A percentile compares a stretch with the other conserved stretches of the same genome.
Evolutionary conservation across 768 basidiomycete genomes (phyloP).

Genomic region (Podaxis sp.): DNA sequence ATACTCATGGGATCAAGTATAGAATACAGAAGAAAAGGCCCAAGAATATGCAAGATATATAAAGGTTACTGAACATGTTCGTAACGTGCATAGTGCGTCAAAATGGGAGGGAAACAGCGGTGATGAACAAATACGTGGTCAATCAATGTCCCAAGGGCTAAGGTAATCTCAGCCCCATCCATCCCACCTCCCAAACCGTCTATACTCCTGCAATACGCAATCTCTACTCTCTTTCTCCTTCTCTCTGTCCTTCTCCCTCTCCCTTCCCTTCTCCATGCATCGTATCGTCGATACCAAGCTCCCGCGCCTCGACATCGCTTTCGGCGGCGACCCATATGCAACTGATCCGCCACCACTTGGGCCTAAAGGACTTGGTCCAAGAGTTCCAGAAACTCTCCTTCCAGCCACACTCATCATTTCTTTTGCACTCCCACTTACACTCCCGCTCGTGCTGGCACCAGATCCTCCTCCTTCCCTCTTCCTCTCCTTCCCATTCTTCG

Average conservation of each 20-base stretch:
- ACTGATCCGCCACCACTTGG: conserved; percentile 1
- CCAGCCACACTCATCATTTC: conserved; percentile 75
- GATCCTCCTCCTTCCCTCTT: conserved; percentile 36
- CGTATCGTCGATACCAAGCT: conserved; percentile 49
- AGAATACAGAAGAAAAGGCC: background rate
- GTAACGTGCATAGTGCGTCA: background rate
- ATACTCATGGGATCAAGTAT: background rate
- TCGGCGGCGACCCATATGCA: conserved; percentile 39
- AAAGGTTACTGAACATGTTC: background rate
- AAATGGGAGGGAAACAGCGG: background rate
- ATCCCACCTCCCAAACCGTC: conserved; percentile 85
- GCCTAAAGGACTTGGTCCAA: conserved; percentile 6
- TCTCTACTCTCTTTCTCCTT: conserved; percentile 59
- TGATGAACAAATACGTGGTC: no score
- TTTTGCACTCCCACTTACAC: conserved; percentile 61
- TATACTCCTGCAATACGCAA: conserved; percentile 70
- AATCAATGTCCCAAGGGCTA: no score
- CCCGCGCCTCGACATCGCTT: conserved; percentile 34
- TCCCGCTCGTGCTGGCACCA: conserved; percentile 58
- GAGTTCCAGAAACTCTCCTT: conserved; percentile 47
- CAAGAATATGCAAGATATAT: background rate
- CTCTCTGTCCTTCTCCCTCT: conserved; percentile 43
- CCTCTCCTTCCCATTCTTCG: conserved; percentile 52
- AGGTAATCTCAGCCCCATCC: conserved; percentile 59
- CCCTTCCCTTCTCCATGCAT: conserved; percentile 56